Evolutionary conservation across 179 eudicot genomes (phyloP), one percentile per base, ranked within the genome.

Genomic region (Silene coronaria): DNA sequence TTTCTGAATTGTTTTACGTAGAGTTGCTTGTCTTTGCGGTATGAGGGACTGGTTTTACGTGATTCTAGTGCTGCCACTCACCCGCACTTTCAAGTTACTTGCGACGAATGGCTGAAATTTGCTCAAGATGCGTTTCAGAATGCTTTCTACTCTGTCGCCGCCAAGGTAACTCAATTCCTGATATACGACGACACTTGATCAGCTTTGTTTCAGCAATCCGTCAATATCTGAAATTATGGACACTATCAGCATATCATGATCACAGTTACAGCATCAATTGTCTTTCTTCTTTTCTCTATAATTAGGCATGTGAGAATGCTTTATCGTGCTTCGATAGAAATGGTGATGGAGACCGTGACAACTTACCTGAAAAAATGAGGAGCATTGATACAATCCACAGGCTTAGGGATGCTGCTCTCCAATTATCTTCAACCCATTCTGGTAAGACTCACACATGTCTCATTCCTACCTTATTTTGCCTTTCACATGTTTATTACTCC

Each of bases 1-100:
- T 17, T 14, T 24, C 27, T 8, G 1, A 10, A 23, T 32, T n/a
- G n/a, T 51, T 73, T 11, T 82, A 12, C 74, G 38, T 70, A 94
- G 98, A 92, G 91, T 80, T 92, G 96, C 82, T 85, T 94, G 86
- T 90, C 96, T 22, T 73, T 94, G 88, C 89, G 97, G 79, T 94
- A 92, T 58, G 98, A 92, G 81, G 97, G 89, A 69, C 75, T 94
- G 79, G 60, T 80, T 75, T 67, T 91, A 82, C 88, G 96, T 38
- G 87, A 91, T 24, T 73, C 85, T 14, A 79, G 72, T 78, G 70
- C 88, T 51, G n/a, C 71, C 51, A 70, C 34, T 68, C 81, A 85
- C 59, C 84, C 77, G 24, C 77, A 79, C 78, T 82, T 89, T 53
- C 85, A 64, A 65, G 96, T 94, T 79, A 82, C 87, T 4, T 77